Evolutionary conservation across 768 basidiomycete genomes (phyloP).

Genomic region (Boletus insuetus): DNA sequence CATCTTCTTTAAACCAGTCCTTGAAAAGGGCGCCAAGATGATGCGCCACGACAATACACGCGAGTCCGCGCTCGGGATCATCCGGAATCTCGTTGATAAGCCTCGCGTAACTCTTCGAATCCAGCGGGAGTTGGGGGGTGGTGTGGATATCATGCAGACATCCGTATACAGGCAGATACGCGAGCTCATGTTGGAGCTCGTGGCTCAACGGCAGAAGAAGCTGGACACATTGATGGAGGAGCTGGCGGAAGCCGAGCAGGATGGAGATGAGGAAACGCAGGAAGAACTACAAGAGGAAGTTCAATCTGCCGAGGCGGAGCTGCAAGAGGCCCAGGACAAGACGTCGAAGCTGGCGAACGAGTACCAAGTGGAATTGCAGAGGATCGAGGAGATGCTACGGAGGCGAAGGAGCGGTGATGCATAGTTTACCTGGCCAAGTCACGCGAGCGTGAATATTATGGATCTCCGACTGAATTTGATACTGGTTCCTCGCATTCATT

Average conservation of each 20-base stretch:
- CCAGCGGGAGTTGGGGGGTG: constrained; percentile 50
- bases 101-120: constrained; percentile 44
- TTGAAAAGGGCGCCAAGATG: constrained; percentile 45
- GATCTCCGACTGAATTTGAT: neutral
- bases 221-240: constrained; percentile 43
- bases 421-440: no score
- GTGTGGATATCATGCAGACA: constrained; percentile 48
- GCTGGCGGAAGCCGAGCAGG: constrained; percentile 42
- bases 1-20: constrained; percentile 50
- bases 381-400: constrained; percentile 24
- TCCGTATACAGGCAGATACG: constrained; percentile 51
- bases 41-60: constrained; percentile 42
- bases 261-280: constrained; percentile 43
- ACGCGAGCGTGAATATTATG: no score
- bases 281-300: constrained; percentile 42
- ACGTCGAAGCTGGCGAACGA: constrained; percentile 22
- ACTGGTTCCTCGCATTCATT: no score
- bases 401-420: constrained; percentile 7
- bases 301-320: constrained; percentile 19
- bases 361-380: constrained; percentile 26
- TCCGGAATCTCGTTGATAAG: constrained; percentile 39
- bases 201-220: constrained; percentile 42
- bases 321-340: constrained; percentile 24
- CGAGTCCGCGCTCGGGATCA: constrained; percentile 44
- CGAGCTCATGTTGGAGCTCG: constrained; percentile 45